Evolutionary conservation across 2,329 filamentous ascomycete genomes (phyloP), one percentile per base, ranked within the genome.

Genomic region (Davidsoniella neocaledoniae): DNA sequence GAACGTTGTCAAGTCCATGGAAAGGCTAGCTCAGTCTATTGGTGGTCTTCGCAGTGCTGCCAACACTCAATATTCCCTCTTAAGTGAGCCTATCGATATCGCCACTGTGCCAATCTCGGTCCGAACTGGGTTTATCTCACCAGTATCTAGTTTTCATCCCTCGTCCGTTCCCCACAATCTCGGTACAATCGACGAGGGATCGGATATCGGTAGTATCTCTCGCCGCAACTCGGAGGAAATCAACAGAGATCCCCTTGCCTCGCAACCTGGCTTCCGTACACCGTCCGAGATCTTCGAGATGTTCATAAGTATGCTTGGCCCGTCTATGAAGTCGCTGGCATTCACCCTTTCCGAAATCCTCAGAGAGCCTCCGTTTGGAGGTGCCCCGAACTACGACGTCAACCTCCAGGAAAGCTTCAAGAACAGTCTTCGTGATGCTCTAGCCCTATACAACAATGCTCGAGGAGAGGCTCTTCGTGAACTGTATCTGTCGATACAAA

Each of bases 291-390:
- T 96, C 56, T 96, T 96, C 61, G 79, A 86, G 9, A 72, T 88
- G 4, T 98, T 96, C 63, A 94, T 98, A 53, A 71, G 75, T 17
- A 78, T 91, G 56, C 70, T 98, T 19, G 91, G 91, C 0, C 91
- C 91, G 1, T 91, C 90, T 0, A 94, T 95, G 79, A 94, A 94
- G 63, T 95, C 90, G 0, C 68, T 98, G n/a, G 86, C 86, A 2
- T 91, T 83, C 58, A 96, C 91, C 0, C 66, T 98, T 38, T 86
- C 86, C 9, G 82, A 93, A 60, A 87, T 94, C 8, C 75, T 98
- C 6, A 81, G 86, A 48, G 87, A 94, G 54, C 73, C 93, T 1
- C 86, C 88, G 0, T 96, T 94, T 63, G 79, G 79, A 4, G 67
- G 76, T 10, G 72, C 74, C 1, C 77, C 82, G 0, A 71, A 79